Conservation (phyloP, 176 grass and related monocot species). For the Avena insularis region DNA sequence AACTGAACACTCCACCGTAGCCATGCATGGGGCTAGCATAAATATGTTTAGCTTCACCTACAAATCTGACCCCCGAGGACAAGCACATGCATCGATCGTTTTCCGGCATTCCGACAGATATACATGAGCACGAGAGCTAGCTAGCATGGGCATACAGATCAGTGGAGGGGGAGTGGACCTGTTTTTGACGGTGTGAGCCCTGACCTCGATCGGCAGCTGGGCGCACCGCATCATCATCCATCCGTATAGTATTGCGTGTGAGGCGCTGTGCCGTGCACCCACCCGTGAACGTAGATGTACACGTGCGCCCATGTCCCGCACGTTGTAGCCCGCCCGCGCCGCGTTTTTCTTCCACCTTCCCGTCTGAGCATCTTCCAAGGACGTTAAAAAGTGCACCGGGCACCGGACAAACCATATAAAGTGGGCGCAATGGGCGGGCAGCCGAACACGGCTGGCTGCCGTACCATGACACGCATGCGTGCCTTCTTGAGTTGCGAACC, state of each 20-base stretch:
- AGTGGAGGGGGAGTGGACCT: background rate
- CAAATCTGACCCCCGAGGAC: background rate
- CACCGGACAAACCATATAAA: background rate
- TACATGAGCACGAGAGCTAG: background rate
- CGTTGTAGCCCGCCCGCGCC: background rate
- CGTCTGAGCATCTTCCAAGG: background rate
- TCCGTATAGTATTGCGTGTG: too few species aligned
- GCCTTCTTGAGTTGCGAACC: background rate
- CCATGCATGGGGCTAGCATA: too few species aligned
- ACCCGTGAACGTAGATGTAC: background rate
- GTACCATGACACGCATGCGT: background rate
- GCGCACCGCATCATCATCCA: too few species aligned
- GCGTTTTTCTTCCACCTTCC: background rate
- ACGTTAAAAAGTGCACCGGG: background rate
- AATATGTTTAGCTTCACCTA: background rate
- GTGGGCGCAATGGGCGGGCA: background rate
- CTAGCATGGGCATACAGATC: background rate
- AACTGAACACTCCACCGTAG: background rate
- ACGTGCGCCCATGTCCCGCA: background rate
- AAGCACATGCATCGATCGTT: background rate
- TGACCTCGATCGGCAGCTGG: background rate
- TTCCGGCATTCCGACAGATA: background rate
- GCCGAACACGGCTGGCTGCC: slow-evolving; percentile 3
- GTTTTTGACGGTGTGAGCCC: background rate
- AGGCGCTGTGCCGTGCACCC: background rate